A percentile compares a stretch with the other conserved stretches of the same genome.
These are phyloP conservation scores for Raffaelea ambrosiae DNA, from an alignment of 2,329 filamentous ascomycete genomes.

Conservation along the genomic window DNA sequence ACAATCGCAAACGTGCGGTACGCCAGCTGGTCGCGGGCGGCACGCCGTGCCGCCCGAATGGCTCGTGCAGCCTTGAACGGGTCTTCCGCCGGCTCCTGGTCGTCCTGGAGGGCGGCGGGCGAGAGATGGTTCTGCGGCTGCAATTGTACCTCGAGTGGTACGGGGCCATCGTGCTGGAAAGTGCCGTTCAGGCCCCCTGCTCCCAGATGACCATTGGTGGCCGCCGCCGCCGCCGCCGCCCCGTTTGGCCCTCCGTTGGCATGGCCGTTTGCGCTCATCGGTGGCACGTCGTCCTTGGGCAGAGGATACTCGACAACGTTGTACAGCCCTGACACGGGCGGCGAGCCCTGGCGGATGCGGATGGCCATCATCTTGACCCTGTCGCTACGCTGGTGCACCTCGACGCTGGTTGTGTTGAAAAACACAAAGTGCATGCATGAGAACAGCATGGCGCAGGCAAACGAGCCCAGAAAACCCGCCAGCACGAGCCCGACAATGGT, in stretches of 20 bases:
- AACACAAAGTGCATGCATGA: constrained; percentile 64
- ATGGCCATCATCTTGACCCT: constrained; percentile 69
- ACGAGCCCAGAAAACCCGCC: constrained; percentile 68
- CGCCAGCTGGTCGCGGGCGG: constrained; percentile 35
- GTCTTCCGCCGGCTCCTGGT: neutral
- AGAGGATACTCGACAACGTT: constrained; percentile 17
- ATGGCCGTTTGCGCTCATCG: neutral
- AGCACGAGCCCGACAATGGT: constrained; percentile 61
- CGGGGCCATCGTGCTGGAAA: neutral
- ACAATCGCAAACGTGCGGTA: constrained; percentile 71
- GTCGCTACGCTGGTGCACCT: constrained; percentile 55
- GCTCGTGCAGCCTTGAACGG: constrained; percentile 1
- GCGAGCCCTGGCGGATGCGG: constrained; percentile 48
- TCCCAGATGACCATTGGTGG: neutral
- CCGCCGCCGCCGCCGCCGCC: neutral
- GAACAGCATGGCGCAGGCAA: constrained; percentile 66
- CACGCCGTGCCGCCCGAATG: constrained; percentile 6
- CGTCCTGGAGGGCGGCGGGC: constrained; percentile 1
- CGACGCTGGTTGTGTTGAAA: constrained; percentile 76
- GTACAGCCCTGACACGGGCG: constrained; percentile 42
- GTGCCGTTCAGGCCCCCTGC: neutral
- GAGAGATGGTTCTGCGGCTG: neutral
- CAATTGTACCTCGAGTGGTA: neutral
- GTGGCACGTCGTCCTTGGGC: constrained; percentile 6
- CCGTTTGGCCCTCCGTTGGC: neutral